A percentile compares a stretch with the other conserved stretches of the same genome.
Conservation (phyloP, 2,329 filamentous ascomycete genomes). For the Monosporascus sp. region DNA sequence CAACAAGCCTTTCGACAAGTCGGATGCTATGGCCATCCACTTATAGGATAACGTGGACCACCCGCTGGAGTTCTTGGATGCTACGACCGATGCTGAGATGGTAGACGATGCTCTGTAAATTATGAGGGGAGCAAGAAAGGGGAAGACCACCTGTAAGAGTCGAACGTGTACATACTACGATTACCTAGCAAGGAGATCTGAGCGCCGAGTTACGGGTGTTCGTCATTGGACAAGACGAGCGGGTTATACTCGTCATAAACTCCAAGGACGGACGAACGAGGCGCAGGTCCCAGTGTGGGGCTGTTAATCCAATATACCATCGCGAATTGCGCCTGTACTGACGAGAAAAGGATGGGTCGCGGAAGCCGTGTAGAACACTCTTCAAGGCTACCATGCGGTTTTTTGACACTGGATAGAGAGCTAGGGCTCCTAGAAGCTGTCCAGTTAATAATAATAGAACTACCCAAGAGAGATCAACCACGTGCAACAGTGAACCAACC, state of each 20-base stretch:
- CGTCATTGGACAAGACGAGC: not conserved
- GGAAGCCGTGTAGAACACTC: not conserved
- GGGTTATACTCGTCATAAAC: not conserved
- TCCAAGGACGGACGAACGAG: not conserved
- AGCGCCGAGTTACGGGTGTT: not conserved
- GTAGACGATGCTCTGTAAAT: conserved; percentile 9
- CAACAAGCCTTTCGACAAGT: conserved; percentile 83
- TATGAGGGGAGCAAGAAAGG: conserved; percentile 4
- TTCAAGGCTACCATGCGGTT: not conserved
- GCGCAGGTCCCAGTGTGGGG: not conserved
- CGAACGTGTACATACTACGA: conserved; percentile 13
- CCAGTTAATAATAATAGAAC: not conserved
- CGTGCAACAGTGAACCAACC: not conserved
- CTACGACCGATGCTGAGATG: not conserved
- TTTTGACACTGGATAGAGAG: not conserved
- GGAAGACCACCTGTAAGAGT: conserved; percentile 14
- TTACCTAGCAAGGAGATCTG: not conserved
- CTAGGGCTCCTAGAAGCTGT: not conserved
- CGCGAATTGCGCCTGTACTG: not conserved
- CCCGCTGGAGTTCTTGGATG: not conserved
- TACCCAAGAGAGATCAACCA: not conserved
- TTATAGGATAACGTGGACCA: conserved; percentile 23
- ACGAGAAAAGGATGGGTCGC: not conserved
- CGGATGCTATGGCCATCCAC: conserved; percentile 77
- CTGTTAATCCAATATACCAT: not conserved